These are phyloP conservation scores for Arabidopsis lyrata DNA, from an alignment of 441 rosid species.

Conservation along the genomic window DNA sequence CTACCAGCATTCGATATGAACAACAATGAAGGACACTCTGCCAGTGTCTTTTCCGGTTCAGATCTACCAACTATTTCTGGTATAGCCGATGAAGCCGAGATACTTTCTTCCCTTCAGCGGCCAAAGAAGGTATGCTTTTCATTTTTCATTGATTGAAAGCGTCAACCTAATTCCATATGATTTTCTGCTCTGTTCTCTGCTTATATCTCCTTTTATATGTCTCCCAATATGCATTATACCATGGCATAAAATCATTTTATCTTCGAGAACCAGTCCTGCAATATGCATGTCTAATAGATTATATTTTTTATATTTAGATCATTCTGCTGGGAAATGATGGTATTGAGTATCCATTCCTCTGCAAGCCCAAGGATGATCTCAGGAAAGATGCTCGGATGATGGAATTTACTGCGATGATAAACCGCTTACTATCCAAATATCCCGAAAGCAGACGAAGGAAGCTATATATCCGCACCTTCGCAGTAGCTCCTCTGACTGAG, in stretches of 20 bases:
- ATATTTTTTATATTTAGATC: constrained; percentile 59
- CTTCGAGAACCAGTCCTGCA: constrained; percentile 17
- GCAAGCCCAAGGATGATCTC: constrained; percentile 99
- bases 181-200: constrained; percentile 12
- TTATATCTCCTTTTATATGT: constrained; percentile 16
- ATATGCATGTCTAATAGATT: constrained; percentile 10
- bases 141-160: constrained; percentile 7
- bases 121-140: constrained; percentile 80
- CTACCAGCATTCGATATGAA: constrained; percentile 69
- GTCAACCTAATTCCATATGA: constrained; percentile 9
- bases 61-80: constrained; percentile 95
- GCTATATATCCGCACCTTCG: constrained; percentile 94
- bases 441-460: constrained; percentile 98
- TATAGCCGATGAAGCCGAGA: constrained; percentile 97
- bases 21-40: constrained; percentile 58
- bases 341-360: constrained; percentile 91
- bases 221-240: constrained; percentile 24
- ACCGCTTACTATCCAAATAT: constrained; percentile 88
- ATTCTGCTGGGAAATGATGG: constrained; percentile 97
- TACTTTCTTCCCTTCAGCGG: constrained; percentile 98
- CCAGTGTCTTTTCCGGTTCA: constrained; percentile 75
- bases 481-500: constrained; percentile 98
- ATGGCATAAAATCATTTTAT: constrained; percentile 18
- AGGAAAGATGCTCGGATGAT: constrained; percentile 99
- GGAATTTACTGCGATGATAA: constrained; percentile 99